These are phyloP conservation scores for Plasmodium knowlesi DNA, from an alignment of 169 alveolate species.

Conservation along the genomic window DNA sequence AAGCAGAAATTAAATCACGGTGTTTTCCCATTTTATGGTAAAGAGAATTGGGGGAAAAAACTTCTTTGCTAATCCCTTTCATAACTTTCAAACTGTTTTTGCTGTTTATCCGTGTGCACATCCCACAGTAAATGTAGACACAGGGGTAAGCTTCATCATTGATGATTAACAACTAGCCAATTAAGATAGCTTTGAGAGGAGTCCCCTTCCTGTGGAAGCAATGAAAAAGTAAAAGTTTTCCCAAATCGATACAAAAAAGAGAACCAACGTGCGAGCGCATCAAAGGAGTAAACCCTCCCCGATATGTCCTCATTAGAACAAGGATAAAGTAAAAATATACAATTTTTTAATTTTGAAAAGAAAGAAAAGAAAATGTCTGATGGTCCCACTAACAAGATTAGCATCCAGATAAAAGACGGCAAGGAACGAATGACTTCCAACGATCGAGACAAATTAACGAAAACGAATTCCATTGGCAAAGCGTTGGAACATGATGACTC, in stretches of 20 bases:
- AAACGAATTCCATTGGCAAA: background rate
- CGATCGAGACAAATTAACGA: background rate
- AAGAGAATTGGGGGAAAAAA: background rate
- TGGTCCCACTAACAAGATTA: background rate
- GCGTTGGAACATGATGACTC: background rate
- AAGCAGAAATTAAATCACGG: background rate
- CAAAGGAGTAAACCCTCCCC: background rate
- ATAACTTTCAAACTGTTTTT: background rate
- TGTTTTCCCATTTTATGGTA: background rate
- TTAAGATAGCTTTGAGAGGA: background rate
- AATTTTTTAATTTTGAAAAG: background rate
- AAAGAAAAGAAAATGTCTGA: slow-evolving; percentile 23
- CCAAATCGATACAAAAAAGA: background rate
- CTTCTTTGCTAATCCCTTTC: background rate
- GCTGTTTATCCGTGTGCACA: background rate
- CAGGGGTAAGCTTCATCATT: background rate
- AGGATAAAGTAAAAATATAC: background rate
- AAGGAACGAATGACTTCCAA: background rate
- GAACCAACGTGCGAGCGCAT: background rate
- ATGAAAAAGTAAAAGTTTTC: background rate
- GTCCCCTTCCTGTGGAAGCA: background rate
- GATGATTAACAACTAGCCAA: background rate
- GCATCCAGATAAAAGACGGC: background rate
- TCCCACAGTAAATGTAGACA: background rate
- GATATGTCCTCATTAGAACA: background rate